Evolutionary conservation across 345 rosid genomes (phyloP), one percentile per base, ranked within the genome.

Genomic region (Erysimum cheiranthoides): DNA sequence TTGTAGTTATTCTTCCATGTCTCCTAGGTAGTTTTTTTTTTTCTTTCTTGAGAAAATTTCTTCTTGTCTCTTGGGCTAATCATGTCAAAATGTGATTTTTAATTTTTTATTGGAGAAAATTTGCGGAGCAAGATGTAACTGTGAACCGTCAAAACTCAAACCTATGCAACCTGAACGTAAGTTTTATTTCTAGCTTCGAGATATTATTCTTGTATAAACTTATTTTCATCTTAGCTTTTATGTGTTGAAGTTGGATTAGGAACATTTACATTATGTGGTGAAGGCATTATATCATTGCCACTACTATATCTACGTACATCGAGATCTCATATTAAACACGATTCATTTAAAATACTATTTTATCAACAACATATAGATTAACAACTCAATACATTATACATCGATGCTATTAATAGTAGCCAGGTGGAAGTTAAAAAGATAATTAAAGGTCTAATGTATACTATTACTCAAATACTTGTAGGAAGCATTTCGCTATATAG

Each of bases 1-100:
- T 2, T 93, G 93, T 54, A 91, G 96, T 78, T 79, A 86, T 74
- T 91, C 98, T 4, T 83, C 97, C 14, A 93, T 93, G 98, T 93
- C 97, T 12, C 97, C 97, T 45, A 86, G 98, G 83, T 90, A 84
- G 74, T 45, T 10, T 25, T 10, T 6, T 16, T 58, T 56, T 30
- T 5, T 18, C 0, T 27, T n/a, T 13, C 8, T 46, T 75, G 45
- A 17, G 6, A 36, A 27, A 0, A 36, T 68, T 60, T 66, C 3
- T 16, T 4, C 6, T 52, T 17, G 12, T 13, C 8, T 45, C 13
- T 47, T 60, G n/a, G 21, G n/a, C 46, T 73, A 13, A 5, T 25
- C 4, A 50, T n/a, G n/a, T n/a, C 9, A 52, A 62, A 52, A 8
- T 17, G 25, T 51, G 61, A 62, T 38, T n/a, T 2, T 3, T n/a